Percentiles rank a stretch among this genome's conserved stretches.
phyloP scores from a whole-genome alignment of 805 yeast genomes.

The Brettanomyces naardenensis region DNA sequence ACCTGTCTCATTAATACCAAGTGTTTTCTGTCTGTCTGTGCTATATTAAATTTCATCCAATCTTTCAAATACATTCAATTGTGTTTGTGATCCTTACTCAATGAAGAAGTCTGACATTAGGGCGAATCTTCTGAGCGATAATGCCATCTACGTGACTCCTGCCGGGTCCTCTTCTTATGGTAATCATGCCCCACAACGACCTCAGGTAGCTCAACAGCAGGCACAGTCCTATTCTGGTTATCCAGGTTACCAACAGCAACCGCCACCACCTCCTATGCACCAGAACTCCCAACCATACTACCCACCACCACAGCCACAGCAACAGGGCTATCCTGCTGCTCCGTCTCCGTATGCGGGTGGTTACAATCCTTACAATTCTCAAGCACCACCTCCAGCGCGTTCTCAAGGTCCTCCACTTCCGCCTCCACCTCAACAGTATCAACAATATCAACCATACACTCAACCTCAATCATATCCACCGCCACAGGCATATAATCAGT shows the following conservation, averaged over 20 bases:
- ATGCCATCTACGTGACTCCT: not conserved
- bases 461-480: too few relatives aligned
- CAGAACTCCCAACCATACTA: not conserved
- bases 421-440: not conserved
- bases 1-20: too few relatives aligned
- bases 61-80: too few relatives aligned
- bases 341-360: not conserved
- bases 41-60: too few relatives aligned
- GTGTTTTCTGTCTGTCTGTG: too few relatives aligned
- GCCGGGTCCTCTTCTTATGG: not conserved
- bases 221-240: not conserved
- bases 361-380: not conserved
- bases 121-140: slow-evolving; percentile 7
- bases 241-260: slow-evolving; percentile 3
- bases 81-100: too few relatives aligned
- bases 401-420: not conserved
- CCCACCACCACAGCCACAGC: slow-evolving; percentile 4
- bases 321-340: slow-evolving; percentile 2
- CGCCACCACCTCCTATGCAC: too few relatives aligned
- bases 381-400: too few relatives aligned
- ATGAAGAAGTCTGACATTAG: slow-evolving; percentile 7
- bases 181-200: not conserved
- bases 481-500: not conserved
- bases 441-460: slow-evolving; percentile 3
- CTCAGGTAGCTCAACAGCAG: not conserved